These are phyloP conservation scores for Penicillium canescens DNA, from an alignment of 495 filamentous ascomycete species.

Conservation along the genomic window DNA sequence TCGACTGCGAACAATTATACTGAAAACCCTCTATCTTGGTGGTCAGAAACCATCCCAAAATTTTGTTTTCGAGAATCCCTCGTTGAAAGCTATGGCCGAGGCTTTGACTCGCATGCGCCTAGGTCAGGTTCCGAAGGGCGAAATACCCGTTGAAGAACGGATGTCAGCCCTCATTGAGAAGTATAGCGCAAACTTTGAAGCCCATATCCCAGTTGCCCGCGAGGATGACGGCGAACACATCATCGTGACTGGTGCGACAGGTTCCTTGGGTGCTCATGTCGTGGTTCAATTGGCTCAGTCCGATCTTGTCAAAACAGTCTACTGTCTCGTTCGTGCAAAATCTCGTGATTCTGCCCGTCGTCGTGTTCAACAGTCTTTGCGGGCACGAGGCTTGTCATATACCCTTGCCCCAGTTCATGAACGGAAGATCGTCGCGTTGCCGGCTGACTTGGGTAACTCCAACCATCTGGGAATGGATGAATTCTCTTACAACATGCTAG, in stretches of 20 bases:
- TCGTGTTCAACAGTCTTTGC: slow-evolving; percentile 52
- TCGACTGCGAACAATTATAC: slow-evolving; percentile 40
- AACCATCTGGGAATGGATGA: slow-evolving; percentile 44
- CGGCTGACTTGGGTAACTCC: slow-evolving; percentile 36
- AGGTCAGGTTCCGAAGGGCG: slow-evolving; percentile 10
- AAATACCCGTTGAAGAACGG: slow-evolving; percentile 19
- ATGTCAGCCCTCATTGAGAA: slow-evolving; percentile 32
- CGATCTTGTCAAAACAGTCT: slow-evolving; percentile 38
- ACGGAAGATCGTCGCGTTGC: slow-evolving; percentile 42
- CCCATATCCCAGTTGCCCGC: slow-evolving; percentile 24
- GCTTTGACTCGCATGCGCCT: slow-evolving; percentile 12
- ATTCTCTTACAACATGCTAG: slow-evolving; percentile 36
- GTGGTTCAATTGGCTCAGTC: slow-evolving; percentile 37
- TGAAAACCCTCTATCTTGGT: slow-evolving; percentile 22
- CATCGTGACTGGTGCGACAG: slow-evolving; percentile 64
- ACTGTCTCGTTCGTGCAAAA: slow-evolving; percentile 58
- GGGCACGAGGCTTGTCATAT: slow-evolving; percentile 25
- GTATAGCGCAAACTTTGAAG: slow-evolving; percentile 29
- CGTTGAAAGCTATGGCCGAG: slow-evolving; percentile 27
- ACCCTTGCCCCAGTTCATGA: slow-evolving; percentile 13
- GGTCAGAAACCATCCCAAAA: slow-evolving; percentile 37
- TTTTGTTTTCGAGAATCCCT: slow-evolving; percentile 42
- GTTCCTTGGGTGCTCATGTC: slow-evolving; percentile 58
- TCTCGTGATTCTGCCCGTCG: slow-evolving; percentile 42
- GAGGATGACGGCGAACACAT: slow-evolving; percentile 20